Conservation (phyloP, 352 stramenopile genomes). For the Poterioochromonas sp. region DNA sequence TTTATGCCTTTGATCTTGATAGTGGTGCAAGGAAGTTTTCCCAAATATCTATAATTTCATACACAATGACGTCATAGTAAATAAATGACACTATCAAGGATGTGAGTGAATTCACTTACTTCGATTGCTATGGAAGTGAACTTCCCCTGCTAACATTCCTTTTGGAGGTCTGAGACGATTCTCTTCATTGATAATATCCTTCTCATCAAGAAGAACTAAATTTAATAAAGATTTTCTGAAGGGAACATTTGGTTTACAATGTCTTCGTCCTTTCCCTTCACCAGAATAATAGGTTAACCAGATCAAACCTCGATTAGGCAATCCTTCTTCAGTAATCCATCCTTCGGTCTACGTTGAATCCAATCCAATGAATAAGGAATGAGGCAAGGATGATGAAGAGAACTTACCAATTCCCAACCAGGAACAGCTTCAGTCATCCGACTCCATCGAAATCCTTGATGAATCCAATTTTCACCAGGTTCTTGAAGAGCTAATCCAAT, state of each 20-base stretch:
- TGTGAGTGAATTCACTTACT: too few species aligned
- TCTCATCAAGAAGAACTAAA: too few species aligned
- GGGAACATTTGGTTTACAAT: not conserved
- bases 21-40: too few species aligned
- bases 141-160: too few species aligned
- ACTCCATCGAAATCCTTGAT: not conserved
- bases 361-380: not conserved
- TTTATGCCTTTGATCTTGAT: too few species aligned
- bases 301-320: not conserved
- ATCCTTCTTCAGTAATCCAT: not conserved
- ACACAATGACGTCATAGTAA: too few species aligned
- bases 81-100: too few species aligned
- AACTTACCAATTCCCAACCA: not conserved
- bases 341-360: not conserved
- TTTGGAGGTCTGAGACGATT: too few species aligned
- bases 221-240: not conserved
- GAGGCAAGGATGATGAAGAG: not conserved
- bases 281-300: not conserved
- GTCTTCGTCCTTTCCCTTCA: not conserved
- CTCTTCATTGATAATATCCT: too few species aligned
- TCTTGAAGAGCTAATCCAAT: not conserved
- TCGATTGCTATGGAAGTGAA: too few species aligned
- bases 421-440: not conserved
- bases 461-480: not conserved
- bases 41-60: too few species aligned